Evolutionary conservation across 1,284 basidiomycete genomes (phyloP).

Genomic region (Puccinia polysora): DNA sequence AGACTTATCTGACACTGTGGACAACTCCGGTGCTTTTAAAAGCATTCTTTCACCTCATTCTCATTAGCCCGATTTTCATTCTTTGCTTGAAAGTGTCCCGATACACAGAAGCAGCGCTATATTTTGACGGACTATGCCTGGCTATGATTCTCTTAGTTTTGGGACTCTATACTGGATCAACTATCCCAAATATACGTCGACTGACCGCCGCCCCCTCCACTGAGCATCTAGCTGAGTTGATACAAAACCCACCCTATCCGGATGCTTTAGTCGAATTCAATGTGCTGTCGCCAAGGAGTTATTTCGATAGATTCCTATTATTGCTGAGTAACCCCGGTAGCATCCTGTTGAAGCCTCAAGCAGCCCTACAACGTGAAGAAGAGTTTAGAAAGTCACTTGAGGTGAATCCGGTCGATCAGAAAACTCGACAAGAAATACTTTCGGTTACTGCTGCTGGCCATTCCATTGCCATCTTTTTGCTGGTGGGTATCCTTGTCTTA

Average conservation of each 20-base stretch:
- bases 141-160: conserved; percentile 15
- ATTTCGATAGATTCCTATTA: conserved; percentile 18
- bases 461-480: conserved; percentile 36
- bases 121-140: conserved; percentile 35
- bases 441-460: conserved; percentile 37
- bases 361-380: not conserved
- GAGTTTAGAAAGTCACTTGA: not conserved
- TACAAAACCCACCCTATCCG: conserved; percentile 1
- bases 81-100: conserved; percentile 9
- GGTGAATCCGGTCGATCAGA: conserved; percentile 10
- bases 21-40: conserved; percentile 22
- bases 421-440: conserved; percentile 10
- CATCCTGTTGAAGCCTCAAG: not conserved
- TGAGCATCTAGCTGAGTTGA: not conserved
- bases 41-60: conserved; percentile 25
- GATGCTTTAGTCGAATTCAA: conserved; percentile 4
- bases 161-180: conserved; percentile 39
- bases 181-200: conserved; percentile 29
- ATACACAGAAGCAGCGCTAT: conserved; percentile 37
- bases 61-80: conserved; percentile 25
- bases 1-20: conserved; percentile 28
- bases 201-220: conserved; percentile 29
- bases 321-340: conserved; percentile 29
- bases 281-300: conserved; percentile 3
- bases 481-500: conserved; percentile 25